These are phyloP conservation scores for Dunaliella primolecta DNA, from an alignment of 139 green algal genomes.

Conservation along the genomic window DNA sequence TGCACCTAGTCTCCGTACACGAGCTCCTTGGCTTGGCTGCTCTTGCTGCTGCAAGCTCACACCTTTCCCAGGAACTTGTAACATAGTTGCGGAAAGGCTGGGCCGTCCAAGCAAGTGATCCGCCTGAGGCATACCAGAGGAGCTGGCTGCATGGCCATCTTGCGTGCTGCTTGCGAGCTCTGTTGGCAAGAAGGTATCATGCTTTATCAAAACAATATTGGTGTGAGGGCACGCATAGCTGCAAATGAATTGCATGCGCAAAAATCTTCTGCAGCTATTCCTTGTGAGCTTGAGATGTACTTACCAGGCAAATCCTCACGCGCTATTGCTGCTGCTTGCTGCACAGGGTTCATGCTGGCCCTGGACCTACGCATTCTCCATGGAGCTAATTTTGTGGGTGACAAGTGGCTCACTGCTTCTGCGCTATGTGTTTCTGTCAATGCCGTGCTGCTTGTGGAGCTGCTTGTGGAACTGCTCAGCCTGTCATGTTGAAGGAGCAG, in stretches of 20 bases:
- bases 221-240: neutral
- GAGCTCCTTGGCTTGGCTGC: neutral
- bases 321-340: neutral
- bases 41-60: neutral
- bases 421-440: too few species aligned
- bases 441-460: too few species aligned
- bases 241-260: neutral
- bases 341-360: neutral
- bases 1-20: constrained; percentile 16
- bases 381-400: too few species aligned
- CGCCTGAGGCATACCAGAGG: neutral
- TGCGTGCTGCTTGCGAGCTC: neutral
- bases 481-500: too few species aligned
- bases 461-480: too few species aligned
- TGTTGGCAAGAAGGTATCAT: neutral
- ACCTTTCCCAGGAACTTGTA: neutral
- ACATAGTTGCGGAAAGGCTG: neutral
- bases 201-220: neutral
- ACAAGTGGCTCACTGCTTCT: too few species aligned
- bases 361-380: neutral
- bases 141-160: neutral
- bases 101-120: neutral
- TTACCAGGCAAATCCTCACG: neutral
- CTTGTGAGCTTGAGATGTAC: neutral
- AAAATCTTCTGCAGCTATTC: neutral